These are phyloP conservation scores for Gaertneriomyces sp. DNA, from an alignment of 192 early-diverging fungal genomes.

Conservation along the genomic window DNA sequence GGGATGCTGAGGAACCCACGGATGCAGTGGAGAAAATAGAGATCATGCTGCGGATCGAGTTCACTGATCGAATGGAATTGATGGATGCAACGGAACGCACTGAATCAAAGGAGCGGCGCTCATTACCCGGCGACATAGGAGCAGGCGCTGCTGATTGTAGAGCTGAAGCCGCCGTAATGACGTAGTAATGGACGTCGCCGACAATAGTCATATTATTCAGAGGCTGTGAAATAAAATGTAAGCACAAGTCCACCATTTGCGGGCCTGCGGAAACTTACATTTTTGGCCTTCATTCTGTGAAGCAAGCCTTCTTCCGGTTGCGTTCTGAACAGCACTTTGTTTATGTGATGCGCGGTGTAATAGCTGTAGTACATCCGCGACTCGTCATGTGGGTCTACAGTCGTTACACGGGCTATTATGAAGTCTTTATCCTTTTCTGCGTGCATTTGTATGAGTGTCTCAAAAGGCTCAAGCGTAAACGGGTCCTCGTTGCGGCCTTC, in stretches of 20 bases:
- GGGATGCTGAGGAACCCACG: slow-evolving; percentile 12
- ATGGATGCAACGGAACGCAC: slow-evolving; percentile 7
- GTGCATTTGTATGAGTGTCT: slow-evolving; percentile 53
- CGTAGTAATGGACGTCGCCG: slow-evolving; percentile 66
- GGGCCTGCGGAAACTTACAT: slow-evolving; percentile 44
- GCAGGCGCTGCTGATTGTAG: neutral
- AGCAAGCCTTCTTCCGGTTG: slow-evolving; percentile 71
- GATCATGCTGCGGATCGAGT: slow-evolving; percentile 30
- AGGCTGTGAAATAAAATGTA: slow-evolving; percentile 45
- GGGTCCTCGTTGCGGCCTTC: slow-evolving; percentile 68
- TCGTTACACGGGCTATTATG: slow-evolving; percentile 64
- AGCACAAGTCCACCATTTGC: neutral
- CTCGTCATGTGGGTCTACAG: slow-evolving; percentile 57
- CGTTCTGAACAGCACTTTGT: slow-evolving; percentile 69
- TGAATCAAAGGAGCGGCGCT: slow-evolving; percentile 5
- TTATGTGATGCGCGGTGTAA: slow-evolving; percentile 70
- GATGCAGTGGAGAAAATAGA: slow-evolving; percentile 26
- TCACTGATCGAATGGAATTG: slow-evolving; percentile 17
- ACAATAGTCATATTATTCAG: slow-evolving; percentile 73
- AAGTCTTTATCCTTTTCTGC: slow-evolving; percentile 62
- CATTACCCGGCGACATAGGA: neutral
- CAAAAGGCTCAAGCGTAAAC: slow-evolving; percentile 67
- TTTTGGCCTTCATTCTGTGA: slow-evolving; percentile 72
- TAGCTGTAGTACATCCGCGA: slow-evolving; percentile 58
- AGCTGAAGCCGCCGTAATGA: slow-evolving; percentile 28